A percentile compares a stretch with the other conserved stretches of the same genome.
Conservation (phyloP, 345 rosid genomes). For the Syzygium aromaticum region DNA sequence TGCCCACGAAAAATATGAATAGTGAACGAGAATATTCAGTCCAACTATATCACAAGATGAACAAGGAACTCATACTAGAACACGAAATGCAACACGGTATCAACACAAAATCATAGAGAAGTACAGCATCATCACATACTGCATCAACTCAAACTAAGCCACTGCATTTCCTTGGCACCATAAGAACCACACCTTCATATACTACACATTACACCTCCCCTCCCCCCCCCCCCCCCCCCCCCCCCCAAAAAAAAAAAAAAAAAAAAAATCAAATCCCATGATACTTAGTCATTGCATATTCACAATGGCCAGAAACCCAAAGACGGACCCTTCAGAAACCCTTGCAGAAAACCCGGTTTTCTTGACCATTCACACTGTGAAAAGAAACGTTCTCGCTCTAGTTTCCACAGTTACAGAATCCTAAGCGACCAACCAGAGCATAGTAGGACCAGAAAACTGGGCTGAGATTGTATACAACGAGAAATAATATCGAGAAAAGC, state of each 20-base stretch:
- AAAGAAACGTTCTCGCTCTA: not conserved
- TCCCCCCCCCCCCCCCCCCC: too few relatives aligned
- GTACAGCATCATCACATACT: not conserved
- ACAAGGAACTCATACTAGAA: not conserved
- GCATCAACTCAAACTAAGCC: not conserved
- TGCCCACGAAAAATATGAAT: not conserved
- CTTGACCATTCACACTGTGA: not conserved
- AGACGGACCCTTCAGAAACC: not conserved
- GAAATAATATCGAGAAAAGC: not conserved
- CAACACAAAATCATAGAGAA: not conserved
- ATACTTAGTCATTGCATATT: not conserved
- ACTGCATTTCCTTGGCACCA: not conserved
- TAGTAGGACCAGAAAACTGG: not conserved
- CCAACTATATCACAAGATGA: not conserved
- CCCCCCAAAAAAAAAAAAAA: not conserved
- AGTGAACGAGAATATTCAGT: not conserved
- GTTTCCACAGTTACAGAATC: not conserved
- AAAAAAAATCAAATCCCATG: not conserved
- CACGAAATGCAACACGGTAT: not conserved
- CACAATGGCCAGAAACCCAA: not conserved
- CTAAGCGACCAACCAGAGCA: not conserved
- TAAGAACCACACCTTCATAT: not conserved
- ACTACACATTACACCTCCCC: not conserved
- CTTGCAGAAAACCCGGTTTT: accelerated
- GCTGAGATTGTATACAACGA: not conserved